Evolutionary conservation across 2,329 filamentous ascomycete species (phyloP), one percentile per base, ranked within the genome.

Genomic region (Calonectria crousiana): DNA sequence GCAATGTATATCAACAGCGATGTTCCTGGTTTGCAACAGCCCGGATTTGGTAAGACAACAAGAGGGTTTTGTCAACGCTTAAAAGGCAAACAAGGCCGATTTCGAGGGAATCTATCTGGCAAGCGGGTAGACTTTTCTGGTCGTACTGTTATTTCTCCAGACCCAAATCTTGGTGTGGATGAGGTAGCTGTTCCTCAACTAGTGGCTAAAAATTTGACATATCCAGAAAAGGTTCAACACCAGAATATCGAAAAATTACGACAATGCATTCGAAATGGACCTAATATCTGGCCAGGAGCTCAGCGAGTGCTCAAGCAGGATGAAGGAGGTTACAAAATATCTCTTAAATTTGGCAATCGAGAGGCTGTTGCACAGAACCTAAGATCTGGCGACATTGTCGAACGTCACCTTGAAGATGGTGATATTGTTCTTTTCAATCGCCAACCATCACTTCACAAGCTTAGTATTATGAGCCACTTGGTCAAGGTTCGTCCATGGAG

Each of bases 51-150:
- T 72, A 98, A 98, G 84, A 91, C 94, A 0, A 97, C 97, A 80
- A 92, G 97, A 80, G 97, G 97, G n/a, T 97, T 99, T 82, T 98
- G 96, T 75, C 97, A 98, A 85, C 92, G 97, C 20, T 85, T 99
- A 58, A 99, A 99, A 86, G 97, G 97, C 78, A 99, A 99, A 82
- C 96, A 98, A 82, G 97, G 97, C 69, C 95, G 97, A 69, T 99
- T 99, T 85, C 93, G 97, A 86, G 97, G 97, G 73, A 99, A 99
- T 81, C 85, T 99, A 73, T 98, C 96, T 0, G 97, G 97, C 83
- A 99, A 99, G 86, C 96, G 97, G 90, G 97, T 99, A 69, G 96
- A 99, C 83, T 99, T 98, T 85, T 99, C 97, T 13, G 97, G 95
- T 23, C 93, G 97, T 84, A 99, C 97, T 0, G 97, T 99, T 84